Evolutionary conservation across 2,329 filamentous ascomycete species (phyloP), one percentile per base, ranked within the genome.

Genomic region (Diaporthe sp.): DNA sequence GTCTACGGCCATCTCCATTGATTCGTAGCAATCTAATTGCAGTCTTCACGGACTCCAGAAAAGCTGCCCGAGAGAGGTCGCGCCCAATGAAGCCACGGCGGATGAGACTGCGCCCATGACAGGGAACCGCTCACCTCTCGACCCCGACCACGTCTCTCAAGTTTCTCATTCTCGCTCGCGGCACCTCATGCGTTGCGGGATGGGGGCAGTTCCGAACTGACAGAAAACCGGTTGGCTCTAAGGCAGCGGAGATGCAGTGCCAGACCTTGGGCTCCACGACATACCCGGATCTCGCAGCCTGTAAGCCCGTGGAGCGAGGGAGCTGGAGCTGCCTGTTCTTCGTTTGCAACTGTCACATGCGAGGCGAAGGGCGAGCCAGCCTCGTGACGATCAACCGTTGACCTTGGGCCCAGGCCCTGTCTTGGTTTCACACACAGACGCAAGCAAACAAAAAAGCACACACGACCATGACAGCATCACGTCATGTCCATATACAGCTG

Each of bases 241-340:
- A 35, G 42, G 44, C 55, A 10, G 42, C 42, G 30, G 63, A 51
- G 25, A 35, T 42, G 56, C 42, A 65, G 47, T 50, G 50, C 58
- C 47, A 61, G 35, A 73, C 58, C 50, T 73, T 69, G 51, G 53
- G 51, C 51, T 56, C 30, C 37, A 73, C 72, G n/a, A 22, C 59
- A 30, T 72, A 39, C 53, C 53, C 25, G 61, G 58, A 61, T 72
- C 73, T 72, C 37, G 69, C 73, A 74, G 59, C 13, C 39, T 72
- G 59, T 59, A 68, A 72, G 69, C 7, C 19, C 51, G 32, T 39
- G 25, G 44, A 61, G 51, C 37, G 35, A 55, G 50, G 39, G 19
- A n/a, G 12, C 27, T 39, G 39, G 22, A n/a, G 8, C 27, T 39
- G 53, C 22, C 19, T 22, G 7, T 13, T 15, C 56, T 37, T 35